Evolutionary conservation across 805 yeast species (phyloP), one percentile per base, ranked within the genome.

Genomic region (Myxozyma geophila): DNA sequence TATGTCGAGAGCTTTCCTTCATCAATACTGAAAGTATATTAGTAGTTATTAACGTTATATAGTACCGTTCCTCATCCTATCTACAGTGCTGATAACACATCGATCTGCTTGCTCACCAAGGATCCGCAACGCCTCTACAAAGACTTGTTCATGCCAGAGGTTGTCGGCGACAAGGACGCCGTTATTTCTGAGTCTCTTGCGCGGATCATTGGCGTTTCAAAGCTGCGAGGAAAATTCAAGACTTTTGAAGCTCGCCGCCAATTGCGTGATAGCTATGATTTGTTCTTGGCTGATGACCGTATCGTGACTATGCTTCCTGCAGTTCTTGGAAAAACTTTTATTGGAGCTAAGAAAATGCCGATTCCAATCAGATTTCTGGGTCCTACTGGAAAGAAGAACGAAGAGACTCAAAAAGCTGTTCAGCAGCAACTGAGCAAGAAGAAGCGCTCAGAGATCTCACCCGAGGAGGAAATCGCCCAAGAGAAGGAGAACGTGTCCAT

Each of bases 161-260:
- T 51, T 19, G 43, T 41, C 17, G 55, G 47, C 17, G 51, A 41
- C 36, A 35, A 43, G 23, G 71, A 71, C 19, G 49, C 73, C 8
- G 64, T 60, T 15, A 59, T 72, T 17, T 58, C 68, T n/a, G 71
- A 68, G 44, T 63, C 72, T 10, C 72, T 78, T 17, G 69, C 72
- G 48, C 80, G 85, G 62, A 86, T 92, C 59, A 81, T 92, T 40
- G 83, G 95, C 6, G 87, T 87, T 60, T 81, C 85, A 52, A 88
- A 91, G 70, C 81, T 95, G 67, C 90, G 90, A 75, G 89, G 92
- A 40, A 88, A 87, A 65, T 93, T 86, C 81, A 91, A 91, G 78
- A 85, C 90, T n/a, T 95, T 79, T 72, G 98, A 95, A 76, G 87
- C 92, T 64, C 87, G 92, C 75, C 86, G 98, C 75, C 87, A 86